Evolutionary conservation across 2,329 filamentous ascomycete genomes (phyloP).

Genomic region (Cadophora gregata): DNA sequence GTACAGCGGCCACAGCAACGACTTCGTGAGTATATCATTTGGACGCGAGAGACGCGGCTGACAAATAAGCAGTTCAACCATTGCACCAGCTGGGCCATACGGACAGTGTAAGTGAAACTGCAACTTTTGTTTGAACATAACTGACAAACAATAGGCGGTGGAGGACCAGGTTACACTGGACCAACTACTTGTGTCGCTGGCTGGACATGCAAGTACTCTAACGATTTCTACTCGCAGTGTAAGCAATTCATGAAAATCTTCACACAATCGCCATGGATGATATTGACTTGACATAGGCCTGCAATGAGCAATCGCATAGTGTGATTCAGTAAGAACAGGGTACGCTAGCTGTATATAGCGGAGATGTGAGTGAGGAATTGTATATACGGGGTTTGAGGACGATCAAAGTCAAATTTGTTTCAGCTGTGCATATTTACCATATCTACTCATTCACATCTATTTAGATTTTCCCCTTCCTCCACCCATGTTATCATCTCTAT

Average conservation of each 20-base stretch:
- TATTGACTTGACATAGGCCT: not conserved
- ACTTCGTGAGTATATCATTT: not conserved
- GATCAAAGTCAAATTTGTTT: not conserved
- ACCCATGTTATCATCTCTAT: not conserved
- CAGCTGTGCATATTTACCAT: not conserved
- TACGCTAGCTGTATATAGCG: not conserved
- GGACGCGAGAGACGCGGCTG: not conserved
- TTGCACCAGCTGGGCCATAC: slow-evolving; percentile 12
- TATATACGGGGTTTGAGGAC: not conserved
- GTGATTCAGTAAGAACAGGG: not conserved
- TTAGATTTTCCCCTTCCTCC: not conserved
- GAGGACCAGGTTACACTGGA: slow-evolving; percentile 26
- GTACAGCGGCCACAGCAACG: not conserved
- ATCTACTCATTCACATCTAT: not conserved
- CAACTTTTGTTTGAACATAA: not conserved
- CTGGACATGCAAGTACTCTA: slow-evolving; percentile 30
- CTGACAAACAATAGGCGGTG: slow-evolving; percentile 23
- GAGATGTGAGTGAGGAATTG: not conserved
- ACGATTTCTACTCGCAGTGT: slow-evolving; percentile 33
- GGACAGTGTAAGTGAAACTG: slow-evolving; percentile 16
- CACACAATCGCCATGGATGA: not conserved
- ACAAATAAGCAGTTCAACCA: slow-evolving; percentile 3
- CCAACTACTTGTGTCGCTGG: slow-evolving; percentile 30
- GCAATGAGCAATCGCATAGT: not conserved
- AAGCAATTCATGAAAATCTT: not conserved